phyloP scores from a whole-genome alignment of 2,329 filamentous ascomycete genomes.

The Scedosporium dehoogii region DNA sequence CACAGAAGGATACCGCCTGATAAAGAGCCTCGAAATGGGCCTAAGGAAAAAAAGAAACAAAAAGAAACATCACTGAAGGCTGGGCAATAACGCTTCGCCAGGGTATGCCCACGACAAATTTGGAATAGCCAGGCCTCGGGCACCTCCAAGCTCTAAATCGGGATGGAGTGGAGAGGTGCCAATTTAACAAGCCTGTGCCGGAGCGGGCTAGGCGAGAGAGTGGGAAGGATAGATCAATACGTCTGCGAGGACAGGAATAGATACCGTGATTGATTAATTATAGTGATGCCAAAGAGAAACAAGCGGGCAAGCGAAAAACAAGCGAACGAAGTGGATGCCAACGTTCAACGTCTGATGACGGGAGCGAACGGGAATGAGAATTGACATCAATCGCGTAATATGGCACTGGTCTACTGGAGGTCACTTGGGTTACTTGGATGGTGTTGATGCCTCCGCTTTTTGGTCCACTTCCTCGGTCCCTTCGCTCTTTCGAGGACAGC shows the following conservation, averaged over 20 bases:
- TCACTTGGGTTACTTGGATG: not conserved
- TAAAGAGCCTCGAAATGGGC: no score
- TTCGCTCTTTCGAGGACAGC: not conserved
- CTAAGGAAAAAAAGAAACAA: not conserved
- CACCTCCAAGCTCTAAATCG: not conserved
- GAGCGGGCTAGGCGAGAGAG: not conserved
- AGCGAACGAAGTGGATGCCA: not conserved
- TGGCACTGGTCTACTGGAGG: not conserved
- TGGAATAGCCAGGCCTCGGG: not conserved
- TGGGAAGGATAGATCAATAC: not conserved
- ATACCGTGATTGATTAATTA: no score
- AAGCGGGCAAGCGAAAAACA: not conserved
- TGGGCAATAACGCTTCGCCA: no score
- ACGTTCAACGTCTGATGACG: not conserved
- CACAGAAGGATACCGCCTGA: no score
- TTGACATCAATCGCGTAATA: not conserved
- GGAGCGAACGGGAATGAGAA: not conserved
- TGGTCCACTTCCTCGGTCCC: not conserved
- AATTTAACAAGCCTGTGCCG: not conserved
- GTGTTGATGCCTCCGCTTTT: not conserved
- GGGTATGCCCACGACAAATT: not conserved
- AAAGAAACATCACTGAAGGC: no score
- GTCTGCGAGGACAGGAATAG: not conserved
- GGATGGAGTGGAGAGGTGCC: not conserved
- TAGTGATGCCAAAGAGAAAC: no score